phyloP scores from a whole-genome alignment of 352 stramenopile genomes.

The Peronospora belbahrii region DNA sequence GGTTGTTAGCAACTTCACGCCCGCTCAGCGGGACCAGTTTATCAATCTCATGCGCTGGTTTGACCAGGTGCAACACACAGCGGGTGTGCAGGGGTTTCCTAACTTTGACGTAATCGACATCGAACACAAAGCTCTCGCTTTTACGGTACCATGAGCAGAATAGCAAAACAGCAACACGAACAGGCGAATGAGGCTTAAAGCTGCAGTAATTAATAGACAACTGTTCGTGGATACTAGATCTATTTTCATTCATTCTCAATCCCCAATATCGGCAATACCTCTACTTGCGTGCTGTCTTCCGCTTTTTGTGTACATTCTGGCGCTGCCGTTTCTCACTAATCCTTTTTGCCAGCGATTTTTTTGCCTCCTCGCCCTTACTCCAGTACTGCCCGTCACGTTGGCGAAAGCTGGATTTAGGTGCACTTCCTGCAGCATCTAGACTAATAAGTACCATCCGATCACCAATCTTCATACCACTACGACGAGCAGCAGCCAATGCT shows the following conservation, averaged over 20 bases:
- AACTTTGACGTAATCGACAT: slow-evolving; percentile 59
- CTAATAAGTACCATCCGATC: slow-evolving; percentile 89
- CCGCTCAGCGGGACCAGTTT: slow-evolving; percentile 38
- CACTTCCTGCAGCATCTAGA: slow-evolving; percentile 82
- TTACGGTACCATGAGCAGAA: too few species aligned
- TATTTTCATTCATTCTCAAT: slow-evolving; percentile 15
- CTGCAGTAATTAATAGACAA: slow-evolving; percentile 2
- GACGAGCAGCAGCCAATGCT: slow-evolving; percentile 54
- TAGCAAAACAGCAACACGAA: too few species aligned
- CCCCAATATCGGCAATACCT: background rate
- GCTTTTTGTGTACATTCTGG: slow-evolving; percentile 41
- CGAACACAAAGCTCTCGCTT: slow-evolving; percentile 36
- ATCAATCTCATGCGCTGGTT: slow-evolving; percentile 74
- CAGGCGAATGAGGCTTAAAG: background rate
- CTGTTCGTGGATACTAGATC: slow-evolving; percentile 18
- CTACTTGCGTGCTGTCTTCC: slow-evolving; percentile 31
- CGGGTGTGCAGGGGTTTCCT: slow-evolving; percentile 74
- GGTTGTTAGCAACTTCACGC: slow-evolving; percentile 31
- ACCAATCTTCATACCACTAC: slow-evolving; percentile 82
- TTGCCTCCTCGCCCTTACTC: slow-evolving; percentile 83
- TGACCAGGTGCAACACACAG: slow-evolving; percentile 81
- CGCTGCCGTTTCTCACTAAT: slow-evolving; percentile 54
- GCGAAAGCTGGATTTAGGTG: slow-evolving; percentile 89
- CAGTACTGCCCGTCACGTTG: slow-evolving; percentile 79
- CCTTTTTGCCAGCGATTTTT: slow-evolving; percentile 74